Percentiles rank a stretch among this genome's conserved stretches.
Evolutionary conservation across 2,329 filamentous ascomycete species (phyloP).

Genomic region (Cladosporium sp.): DNA sequence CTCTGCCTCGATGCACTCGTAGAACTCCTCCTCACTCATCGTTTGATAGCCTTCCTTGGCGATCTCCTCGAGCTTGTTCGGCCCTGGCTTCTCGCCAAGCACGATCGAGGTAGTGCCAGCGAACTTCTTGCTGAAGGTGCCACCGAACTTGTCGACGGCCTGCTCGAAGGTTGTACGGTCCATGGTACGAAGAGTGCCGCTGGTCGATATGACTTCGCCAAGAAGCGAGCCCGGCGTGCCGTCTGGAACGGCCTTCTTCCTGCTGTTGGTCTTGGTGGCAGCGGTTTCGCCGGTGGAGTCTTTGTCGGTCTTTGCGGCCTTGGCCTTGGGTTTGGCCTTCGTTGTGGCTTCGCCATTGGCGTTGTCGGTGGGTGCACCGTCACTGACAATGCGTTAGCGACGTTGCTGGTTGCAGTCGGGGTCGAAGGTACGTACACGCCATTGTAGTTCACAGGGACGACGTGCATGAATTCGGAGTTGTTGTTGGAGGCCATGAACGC

Average conservation of each 20-base stretch:
- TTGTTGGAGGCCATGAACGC: not conserved
- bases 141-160: slow-evolving; percentile 21
- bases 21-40: slow-evolving; percentile 23
- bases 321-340: not conserved
- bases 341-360: not conserved
- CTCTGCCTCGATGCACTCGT: slow-evolving; percentile 20
- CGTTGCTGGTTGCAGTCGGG: not conserved
- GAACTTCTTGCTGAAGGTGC: slow-evolving; percentile 19
- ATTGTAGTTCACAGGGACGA: not conserved
- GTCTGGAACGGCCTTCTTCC: slow-evolving; percentile 13
- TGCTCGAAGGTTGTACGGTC: slow-evolving; percentile 22
- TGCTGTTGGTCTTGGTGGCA: not conserved
- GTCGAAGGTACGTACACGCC: not conserved
- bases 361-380: not conserved
- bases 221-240: slow-evolving; percentile 14
- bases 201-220: slow-evolving; percentile 18
- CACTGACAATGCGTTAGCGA: not conserved
- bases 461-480: not conserved
- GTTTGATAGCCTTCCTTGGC: slow-evolving; percentile 20
- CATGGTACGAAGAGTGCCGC: slow-evolving; percentile 19
- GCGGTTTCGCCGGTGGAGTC: not conserved
- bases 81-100: slow-evolving; percentile 21
- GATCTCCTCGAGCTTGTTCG: slow-evolving; percentile 27
- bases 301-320: not conserved
- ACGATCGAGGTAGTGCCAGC: slow-evolving; percentile 20